Conservation (phyloP, 148 eudicot genomes). For the Camellia granthamiana region DNA sequence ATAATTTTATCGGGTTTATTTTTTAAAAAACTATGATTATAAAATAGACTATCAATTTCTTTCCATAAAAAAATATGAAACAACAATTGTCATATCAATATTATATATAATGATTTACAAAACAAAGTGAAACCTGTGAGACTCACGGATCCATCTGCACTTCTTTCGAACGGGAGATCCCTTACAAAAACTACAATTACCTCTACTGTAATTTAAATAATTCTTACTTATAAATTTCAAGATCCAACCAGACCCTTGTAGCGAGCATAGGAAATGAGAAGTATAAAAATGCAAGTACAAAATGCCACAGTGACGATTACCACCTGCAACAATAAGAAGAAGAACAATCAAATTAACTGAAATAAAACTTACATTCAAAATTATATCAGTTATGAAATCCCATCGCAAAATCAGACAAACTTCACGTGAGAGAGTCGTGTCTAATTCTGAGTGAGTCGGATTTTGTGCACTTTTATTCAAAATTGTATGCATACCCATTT, state of each 20-base stretch:
- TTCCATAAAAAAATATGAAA: too few relatives aligned
- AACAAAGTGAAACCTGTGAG: too few relatives aligned
- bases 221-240: constrained; percentile 23
- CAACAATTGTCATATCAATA: too few relatives aligned
- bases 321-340: constrained; percentile 33
- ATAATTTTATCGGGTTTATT: too few relatives aligned
- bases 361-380: not conserved
- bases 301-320: constrained; percentile 32
- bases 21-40: too few relatives aligned
- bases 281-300: constrained; percentile 32
- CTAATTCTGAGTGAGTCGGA: too few relatives aligned
- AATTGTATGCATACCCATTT: constrained; percentile 50
- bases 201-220: not conserved
- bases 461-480: not conserved
- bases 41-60: too few relatives aligned
- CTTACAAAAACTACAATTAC: not conserved
- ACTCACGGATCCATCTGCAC: too few relatives aligned
- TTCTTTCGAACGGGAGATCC: too few relatives aligned
- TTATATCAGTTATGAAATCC: not conserved
- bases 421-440: too few relatives aligned
- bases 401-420: too few relatives aligned
- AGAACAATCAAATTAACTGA: not conserved
- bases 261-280: constrained; percentile 51
- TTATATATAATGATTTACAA: too few relatives aligned
- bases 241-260: constrained; percentile 67